Percentiles rank a stretch among this genome's conserved stretches.
Evolutionary conservation across 352 stramenopile species (phyloP).

Genomic region (Globisporangium cylindrosporum): DNA sequence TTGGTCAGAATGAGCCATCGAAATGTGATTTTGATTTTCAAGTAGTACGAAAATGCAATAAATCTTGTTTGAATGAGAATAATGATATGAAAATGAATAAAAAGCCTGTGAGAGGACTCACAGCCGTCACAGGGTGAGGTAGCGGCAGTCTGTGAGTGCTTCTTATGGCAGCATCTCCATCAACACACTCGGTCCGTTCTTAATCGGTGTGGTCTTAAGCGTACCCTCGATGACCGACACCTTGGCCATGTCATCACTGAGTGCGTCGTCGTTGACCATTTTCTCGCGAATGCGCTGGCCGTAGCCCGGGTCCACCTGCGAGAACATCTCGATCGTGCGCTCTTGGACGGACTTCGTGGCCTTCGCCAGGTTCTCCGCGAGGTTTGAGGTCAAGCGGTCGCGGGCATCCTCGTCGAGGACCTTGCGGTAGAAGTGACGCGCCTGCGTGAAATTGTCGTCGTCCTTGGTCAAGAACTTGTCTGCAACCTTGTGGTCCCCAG

Average conservation of each 20-base stretch:
- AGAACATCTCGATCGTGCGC: slow-evolving; percentile 86
- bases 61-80: no score
- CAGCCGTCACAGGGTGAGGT: no score
- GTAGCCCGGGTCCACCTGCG: slow-evolving; percentile 83
- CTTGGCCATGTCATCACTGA: not conserved
- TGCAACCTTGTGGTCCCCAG: slow-evolving; percentile 32
- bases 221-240: not conserved
- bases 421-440: slow-evolving; percentile 76
- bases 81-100: no score
- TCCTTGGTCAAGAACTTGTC: slow-evolving; percentile 76
- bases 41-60: no score
- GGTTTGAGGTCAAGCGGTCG: slow-evolving; percentile 84
- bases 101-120: no score
- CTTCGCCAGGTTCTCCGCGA: slow-evolving; percentile 77
- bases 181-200: not conserved
- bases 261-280: slow-evolving; percentile 23
- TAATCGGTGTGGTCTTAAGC: not conserved
- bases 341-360: slow-evolving; percentile 78
- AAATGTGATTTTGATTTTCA: no score
- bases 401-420: slow-evolving; percentile 61
- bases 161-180: not conserved
- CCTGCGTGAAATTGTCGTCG: slow-evolving; percentile 90
- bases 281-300: slow-evolving; percentile 77
- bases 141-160: no score
- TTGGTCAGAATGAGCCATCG: no score